phyloP scores from a whole-genome alignment of 1,139 yeast genomes.

The Debaryomyces fabryi region DNA sequence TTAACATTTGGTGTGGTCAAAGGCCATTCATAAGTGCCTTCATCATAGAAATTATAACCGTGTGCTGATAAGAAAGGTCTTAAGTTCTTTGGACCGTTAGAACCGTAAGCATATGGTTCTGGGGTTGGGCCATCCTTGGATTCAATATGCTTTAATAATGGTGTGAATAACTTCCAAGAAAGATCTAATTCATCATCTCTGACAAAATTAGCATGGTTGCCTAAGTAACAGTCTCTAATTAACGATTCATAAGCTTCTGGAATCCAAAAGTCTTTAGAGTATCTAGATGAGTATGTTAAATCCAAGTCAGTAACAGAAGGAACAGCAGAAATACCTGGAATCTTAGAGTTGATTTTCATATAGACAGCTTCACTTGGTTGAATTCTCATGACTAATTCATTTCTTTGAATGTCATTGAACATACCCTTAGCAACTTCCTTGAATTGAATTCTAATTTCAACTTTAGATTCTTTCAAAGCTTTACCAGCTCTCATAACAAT shows the following conservation, averaged over 20 bases:
- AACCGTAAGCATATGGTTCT: constrained; percentile 78
- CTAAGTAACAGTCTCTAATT: constrained; percentile 85
- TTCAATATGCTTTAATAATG: constrained; percentile 80
- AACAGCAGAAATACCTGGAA: constrained; percentile 85
- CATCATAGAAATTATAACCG: constrained; percentile 66
- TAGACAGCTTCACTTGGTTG: constrained; percentile 96
- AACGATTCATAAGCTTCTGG: constrained; percentile 98
- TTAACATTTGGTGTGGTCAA: constrained; percentile 61
- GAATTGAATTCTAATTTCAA: constrained; percentile 92
- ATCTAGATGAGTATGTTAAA: constrained; percentile 80
- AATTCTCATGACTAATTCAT: constrained; percentile 88
- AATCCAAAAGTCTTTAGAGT: constrained; percentile 81
- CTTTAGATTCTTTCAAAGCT: constrained; percentile 89
- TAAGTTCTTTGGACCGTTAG: constrained; percentile 81
- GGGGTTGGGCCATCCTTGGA: constrained; percentile 65
- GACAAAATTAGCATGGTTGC: constrained; percentile 95
- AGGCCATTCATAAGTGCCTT: constrained; percentile 80
- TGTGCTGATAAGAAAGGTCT: constrained; percentile 63
- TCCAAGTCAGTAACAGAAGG: constrained; percentile 89
- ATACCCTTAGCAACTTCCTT: constrained; percentile 84
- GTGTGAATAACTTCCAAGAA: constrained; percentile 93
- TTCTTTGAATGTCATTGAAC: constrained; percentile 79
- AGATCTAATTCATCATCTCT: constrained; percentile 96
- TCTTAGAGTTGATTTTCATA: constrained; percentile 87
- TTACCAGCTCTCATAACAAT: constrained; percentile 95